Evolutionary conservation across 495 filamentous ascomycete species (phyloP).

Genomic region (Neurospora sp.): DNA sequence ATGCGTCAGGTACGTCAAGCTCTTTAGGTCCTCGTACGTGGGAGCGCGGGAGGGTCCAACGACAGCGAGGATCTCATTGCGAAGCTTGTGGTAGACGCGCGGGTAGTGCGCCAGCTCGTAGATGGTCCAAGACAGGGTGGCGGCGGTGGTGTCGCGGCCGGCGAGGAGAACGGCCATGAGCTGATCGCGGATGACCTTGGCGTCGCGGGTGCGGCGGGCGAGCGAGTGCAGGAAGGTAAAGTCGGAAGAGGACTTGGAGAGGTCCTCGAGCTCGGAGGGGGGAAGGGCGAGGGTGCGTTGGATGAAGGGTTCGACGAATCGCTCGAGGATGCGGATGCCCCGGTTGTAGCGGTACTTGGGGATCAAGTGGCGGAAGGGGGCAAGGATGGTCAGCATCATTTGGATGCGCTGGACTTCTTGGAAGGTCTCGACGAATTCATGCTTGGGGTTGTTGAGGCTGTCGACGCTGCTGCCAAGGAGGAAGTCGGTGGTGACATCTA

Average conservation of each 20-base stretch:
- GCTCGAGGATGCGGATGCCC: constrained; percentile 35
- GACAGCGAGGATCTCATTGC: constrained; percentile 25
- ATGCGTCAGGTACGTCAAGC: constrained; percentile 29
- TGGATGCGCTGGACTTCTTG: constrained; percentile 42
- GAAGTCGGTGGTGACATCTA: constrained; percentile 52
- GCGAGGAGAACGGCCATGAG: constrained; percentile 49
- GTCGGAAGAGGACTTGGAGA: constrained; percentile 28
- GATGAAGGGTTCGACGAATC: constrained; percentile 44
- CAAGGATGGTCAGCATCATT: constrained; percentile 32
- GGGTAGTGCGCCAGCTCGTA: constrained; percentile 43
- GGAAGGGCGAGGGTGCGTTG: constrained; percentile 38
- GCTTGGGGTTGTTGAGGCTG: constrained; percentile 40
- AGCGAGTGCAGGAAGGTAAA: constrained; percentile 42
- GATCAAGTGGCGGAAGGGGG: constrained; percentile 33
- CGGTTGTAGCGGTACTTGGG: constrained; percentile 32
- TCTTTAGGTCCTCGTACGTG: constrained; percentile 31
- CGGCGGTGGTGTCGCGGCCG: constrained; percentile 52
- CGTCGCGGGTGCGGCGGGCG: constrained; percentile 32
- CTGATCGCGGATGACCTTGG: constrained; percentile 46
- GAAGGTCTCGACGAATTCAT: constrained; percentile 43
- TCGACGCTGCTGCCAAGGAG: constrained; percentile 44
- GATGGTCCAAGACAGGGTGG: constrained; percentile 45
- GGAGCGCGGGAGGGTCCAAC: constrained; percentile 21
- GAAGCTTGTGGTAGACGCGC: constrained; percentile 35
- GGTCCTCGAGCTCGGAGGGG: constrained; percentile 40